Percentiles rank a stretch among this genome's conserved stretches.
phyloP scores from a whole-genome alignment of 1,139 yeast species.

The Debaryomyces robertsiae region DNA sequence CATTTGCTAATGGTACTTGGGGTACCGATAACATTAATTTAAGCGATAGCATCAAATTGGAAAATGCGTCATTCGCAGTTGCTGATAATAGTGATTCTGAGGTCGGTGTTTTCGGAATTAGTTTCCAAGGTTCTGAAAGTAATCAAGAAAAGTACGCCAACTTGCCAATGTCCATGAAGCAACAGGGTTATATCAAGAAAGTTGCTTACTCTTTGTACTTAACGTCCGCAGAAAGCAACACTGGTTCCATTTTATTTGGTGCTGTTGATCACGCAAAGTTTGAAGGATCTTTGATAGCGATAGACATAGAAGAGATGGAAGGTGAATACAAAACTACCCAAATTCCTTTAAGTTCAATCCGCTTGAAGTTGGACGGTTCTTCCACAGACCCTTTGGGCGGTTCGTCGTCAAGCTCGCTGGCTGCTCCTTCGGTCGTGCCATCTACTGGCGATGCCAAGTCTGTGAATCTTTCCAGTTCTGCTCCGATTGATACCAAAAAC shows the following conservation, averaged over 20 bases:
- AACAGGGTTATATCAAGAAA: slow-evolving; percentile 50
- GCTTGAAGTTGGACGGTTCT: neutral
- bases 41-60: slow-evolving; percentile 29
- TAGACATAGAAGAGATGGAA: slow-evolving; percentile 21
- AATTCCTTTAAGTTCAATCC: slow-evolving; percentile 25
- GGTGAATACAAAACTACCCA: slow-evolving; percentile 23
- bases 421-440: slow-evolving; percentile 12
- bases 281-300: slow-evolving; percentile 40
- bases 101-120: slow-evolving; percentile 65
- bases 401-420: slow-evolving; percentile 9
- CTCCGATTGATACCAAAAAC: slow-evolving; percentile 17
- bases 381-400: neutral
- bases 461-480: slow-evolving; percentile 9
- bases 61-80: slow-evolving; percentile 53
- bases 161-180: slow-evolving; percentile 57
- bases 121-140: slow-evolving; percentile 31
- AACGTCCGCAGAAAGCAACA: slow-evolving; percentile 38
- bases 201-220: slow-evolving; percentile 58
- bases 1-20: slow-evolving; percentile 49
- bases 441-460: slow-evolving; percentile 14
- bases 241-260: slow-evolving; percentile 58
- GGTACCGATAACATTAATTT: slow-evolving; percentile 50
- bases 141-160: slow-evolving; percentile 45
- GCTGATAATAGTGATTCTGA: slow-evolving; percentile 55
- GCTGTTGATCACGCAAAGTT: slow-evolving; percentile 59